These are phyloP conservation scores for Fraxinus ornus DNA, from an alignment of 305 asterid genomes.

Conservation along the genomic window DNA sequence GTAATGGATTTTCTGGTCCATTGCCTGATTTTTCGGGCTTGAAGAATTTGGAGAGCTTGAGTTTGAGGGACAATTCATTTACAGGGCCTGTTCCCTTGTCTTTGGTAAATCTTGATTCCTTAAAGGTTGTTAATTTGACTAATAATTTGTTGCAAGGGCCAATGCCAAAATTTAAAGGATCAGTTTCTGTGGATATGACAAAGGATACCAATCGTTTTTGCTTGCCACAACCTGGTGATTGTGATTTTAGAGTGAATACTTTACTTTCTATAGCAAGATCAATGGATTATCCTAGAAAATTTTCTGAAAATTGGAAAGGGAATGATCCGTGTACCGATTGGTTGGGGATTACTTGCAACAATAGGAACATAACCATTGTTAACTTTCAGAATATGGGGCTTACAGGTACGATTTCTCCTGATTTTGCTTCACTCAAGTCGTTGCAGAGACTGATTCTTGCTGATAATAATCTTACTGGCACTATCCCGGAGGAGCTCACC, in stretches of 20 bases:
- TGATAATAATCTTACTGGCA: conserved; percentile 67
- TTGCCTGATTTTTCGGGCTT: conserved; percentile 69
- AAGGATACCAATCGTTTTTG: conserved; percentile 70
- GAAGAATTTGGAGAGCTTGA: conserved; percentile 53
- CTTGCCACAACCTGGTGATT: conserved; percentile 69
- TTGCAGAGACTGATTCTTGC: conserved; percentile 77
- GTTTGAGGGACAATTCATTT: conserved; percentile 74
- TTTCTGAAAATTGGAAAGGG: conserved; percentile 74
- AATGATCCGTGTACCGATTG: conserved; percentile 81
- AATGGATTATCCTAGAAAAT: conserved; percentile 61
- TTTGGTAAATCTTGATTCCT: conserved; percentile 60
- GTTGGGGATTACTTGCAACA: conserved; percentile 77
- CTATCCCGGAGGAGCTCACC: conserved; percentile 62
- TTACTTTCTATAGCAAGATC: conserved; percentile 52
- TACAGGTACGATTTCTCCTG: conserved; percentile 66
- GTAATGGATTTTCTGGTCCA: conserved; percentile 61
- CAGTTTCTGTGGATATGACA: conserved; percentile 57
- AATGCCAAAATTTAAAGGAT: conserved; percentile 55
- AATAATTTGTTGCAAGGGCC: conserved; percentile 89
- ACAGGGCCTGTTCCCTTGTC: conserved; percentile 68
- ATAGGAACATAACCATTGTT: conserved; percentile 65
- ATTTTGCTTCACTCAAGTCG: conserved; percentile 53
- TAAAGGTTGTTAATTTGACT: conserved; percentile 70
- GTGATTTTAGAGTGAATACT: conserved; percentile 63
- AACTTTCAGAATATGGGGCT: conserved; percentile 86